Conservation (phyloP, 2,329 filamentous ascomycete species). For the Thelonectria discophora region DNA sequence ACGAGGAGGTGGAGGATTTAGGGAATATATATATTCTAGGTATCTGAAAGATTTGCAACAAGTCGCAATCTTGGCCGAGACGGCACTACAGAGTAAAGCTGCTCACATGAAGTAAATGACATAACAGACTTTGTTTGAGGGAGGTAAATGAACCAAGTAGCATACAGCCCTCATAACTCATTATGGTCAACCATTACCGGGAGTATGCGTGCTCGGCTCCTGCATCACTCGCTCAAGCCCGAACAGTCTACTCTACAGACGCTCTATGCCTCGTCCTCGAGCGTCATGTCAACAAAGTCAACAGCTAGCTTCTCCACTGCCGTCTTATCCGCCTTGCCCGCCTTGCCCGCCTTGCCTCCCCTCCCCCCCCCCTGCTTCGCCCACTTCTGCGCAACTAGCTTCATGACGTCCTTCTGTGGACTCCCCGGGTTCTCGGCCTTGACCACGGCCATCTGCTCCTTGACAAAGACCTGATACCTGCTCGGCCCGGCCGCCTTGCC, state of each 20-base stretch:
- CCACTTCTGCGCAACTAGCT: slow-evolving; percentile 71
- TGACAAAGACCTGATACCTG: slow-evolving; percentile 65
- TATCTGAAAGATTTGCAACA: not conserved
- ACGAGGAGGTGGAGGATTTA: not conserved
- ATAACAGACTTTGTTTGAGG: not conserved
- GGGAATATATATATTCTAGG: not conserved
- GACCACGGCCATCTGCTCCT: slow-evolving; percentile 71
- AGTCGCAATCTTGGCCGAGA: not conserved
- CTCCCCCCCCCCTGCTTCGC: slow-evolving; percentile 55
- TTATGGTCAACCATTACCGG: not conserved
- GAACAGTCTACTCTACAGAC: not conserved
- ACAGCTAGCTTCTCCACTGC: slow-evolving; percentile 35
- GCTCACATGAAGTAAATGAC: not conserved
- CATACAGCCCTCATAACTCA: not conserved
- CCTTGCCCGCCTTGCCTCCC: too few species aligned
- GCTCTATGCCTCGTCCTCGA: slow-evolving; percentile 33
- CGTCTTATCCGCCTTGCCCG: slow-evolving; percentile 25
- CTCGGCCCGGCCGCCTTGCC: slow-evolving; percentile 43
- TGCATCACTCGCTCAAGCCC: not conserved
- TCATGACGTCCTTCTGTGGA: slow-evolving; percentile 75
- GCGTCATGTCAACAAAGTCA: slow-evolving; percentile 41
- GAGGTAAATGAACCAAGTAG: not conserved
- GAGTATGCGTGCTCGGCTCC: not conserved
- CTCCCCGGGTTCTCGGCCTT: slow-evolving; percentile 64
- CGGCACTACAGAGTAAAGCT: not conserved